Evolutionary conservation across 208 protist genomes (phyloP), one percentile per base, ranked within the genome.

Genomic region (Trypanosoma congolense): DNA sequence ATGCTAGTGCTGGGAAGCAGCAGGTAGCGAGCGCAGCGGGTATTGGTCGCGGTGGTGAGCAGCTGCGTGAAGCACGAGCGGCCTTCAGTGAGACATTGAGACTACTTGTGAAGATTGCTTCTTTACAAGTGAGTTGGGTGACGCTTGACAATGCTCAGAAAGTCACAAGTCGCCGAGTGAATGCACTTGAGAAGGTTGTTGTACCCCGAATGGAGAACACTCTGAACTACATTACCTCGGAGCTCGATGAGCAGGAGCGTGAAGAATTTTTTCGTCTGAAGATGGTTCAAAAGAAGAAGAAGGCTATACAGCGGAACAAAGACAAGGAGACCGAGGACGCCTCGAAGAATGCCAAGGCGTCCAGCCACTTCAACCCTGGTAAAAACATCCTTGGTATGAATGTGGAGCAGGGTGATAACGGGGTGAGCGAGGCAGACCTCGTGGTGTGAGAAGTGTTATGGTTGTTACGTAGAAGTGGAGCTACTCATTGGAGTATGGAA

Each of bases 221-320:
- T 10, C 89, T 99, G 35, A 65, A 51, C 49, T 99, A 99, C 84
- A 99, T 99, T 67, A 86, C 80, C 4, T 95, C 81, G 8, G 97
- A 99, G 78, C 84, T 99, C 8, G 98, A 99, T 64, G 98, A 99
- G 83, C 81, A 95, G 66, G 98, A 99, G 73, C 87, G 97, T 48
- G 98, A 99, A 82, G 97, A 99, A 82, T 99, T 99, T 79, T 99
- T 98, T 81, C 80, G 97, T 30, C 79, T 99, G 24, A 99, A 99
- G 79, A 98, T 98, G 90, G 89, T 99, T 28, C 91, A 98, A 66
- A 96, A 97, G 52, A 98, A 98, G 77, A 99, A 99, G 75, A 86
- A 85, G 59, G 62, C 73, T n/a, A 65, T 86, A 45, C 61, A 78
- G 41, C 6, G 42, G 19, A 61, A 16, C 19, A 69, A 64, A n/a